Evolutionary conservation across 108 stramenopile species (phyloP).

Genomic region (Epithemia pelagica): DNA sequence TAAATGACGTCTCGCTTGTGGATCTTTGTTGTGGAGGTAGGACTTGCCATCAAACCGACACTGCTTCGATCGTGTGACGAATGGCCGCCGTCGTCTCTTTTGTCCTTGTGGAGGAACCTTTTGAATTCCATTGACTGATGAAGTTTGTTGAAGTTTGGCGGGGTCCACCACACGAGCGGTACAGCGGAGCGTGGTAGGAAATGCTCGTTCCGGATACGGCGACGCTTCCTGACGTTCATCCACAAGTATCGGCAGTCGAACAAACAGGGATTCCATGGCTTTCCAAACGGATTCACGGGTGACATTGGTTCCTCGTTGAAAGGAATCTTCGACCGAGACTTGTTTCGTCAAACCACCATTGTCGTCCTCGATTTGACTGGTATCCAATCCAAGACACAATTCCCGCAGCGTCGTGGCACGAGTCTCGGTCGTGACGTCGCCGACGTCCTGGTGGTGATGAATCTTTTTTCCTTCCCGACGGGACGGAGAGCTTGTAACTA

Average conservation of each 20-base stretch:
- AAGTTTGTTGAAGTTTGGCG: not conserved
- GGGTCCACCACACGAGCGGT: conserved; percentile 35
- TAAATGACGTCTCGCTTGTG: not conserved
- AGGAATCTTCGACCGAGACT: conserved; percentile 59
- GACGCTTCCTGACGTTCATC: conserved; percentile 28
- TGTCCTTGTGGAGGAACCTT: not conserved
- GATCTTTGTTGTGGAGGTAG: conserved; percentile 5
- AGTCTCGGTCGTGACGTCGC: not conserved
- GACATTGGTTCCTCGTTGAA: conserved; percentile 32
- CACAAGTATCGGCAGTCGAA: conserved; percentile 30
- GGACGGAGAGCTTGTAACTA: no score
- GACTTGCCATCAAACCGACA: conserved; percentile 20
- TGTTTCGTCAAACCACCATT: conserved; percentile 38
- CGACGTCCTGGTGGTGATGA: not conserved
- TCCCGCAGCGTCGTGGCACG: conserved; percentile 13
- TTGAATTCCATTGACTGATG: not conserved
- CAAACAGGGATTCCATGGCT: conserved; percentile 22
- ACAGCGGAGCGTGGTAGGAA: conserved; percentile 35
- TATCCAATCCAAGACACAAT: conserved; percentile 40
- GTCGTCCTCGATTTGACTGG: conserved; percentile 28
- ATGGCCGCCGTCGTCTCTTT: conserved; percentile 21
- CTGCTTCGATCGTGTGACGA: conserved; percentile 38
- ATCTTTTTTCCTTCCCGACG: not conserved
- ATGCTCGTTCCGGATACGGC: conserved; percentile 21
- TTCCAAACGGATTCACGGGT: conserved; percentile 12